phyloP scores from a whole-genome alignment of 1,284 basidiomycete species.

The Ceratobasidium sp. region DNA sequence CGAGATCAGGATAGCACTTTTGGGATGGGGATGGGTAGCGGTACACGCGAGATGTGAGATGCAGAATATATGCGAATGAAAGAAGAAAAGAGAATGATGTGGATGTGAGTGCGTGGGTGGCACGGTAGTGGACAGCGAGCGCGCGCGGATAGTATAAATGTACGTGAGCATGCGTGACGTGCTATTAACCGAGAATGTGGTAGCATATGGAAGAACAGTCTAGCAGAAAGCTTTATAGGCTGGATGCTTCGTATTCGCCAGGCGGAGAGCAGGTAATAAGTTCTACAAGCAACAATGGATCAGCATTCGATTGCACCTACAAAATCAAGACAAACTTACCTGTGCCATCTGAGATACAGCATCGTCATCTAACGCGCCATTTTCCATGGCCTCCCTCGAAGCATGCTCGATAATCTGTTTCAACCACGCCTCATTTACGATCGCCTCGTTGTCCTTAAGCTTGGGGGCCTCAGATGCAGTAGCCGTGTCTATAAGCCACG shows the following conservation, averaged over 20 bases:
- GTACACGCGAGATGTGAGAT: too few relatives aligned
- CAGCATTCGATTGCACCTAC: background rate
- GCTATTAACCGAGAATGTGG: too few relatives aligned
- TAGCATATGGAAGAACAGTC: too few relatives aligned
- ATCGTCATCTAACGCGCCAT: constrained; percentile 36
- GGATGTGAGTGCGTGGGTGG: too few relatives aligned
- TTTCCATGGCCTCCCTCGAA: constrained; percentile 32
- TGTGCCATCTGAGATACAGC: constrained; percentile 37
- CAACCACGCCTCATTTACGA: constrained; percentile 38
- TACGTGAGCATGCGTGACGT: too few relatives aligned
- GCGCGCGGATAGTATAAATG: too few relatives aligned
- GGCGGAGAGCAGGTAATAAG: constrained; percentile 14
- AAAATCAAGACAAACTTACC: background rate
- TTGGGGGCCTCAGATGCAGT: background rate
- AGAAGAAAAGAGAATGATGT: too few relatives aligned
- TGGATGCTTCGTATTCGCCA: constrained; percentile 33
- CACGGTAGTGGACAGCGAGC: too few relatives aligned
- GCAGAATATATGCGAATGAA: too few relatives aligned
- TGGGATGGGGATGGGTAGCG: too few relatives aligned
- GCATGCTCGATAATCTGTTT: constrained; percentile 39
- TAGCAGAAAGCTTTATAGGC: constrained; percentile 27
- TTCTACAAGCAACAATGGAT: background rate
- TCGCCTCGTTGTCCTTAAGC: constrained; percentile 34
- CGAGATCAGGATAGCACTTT: too few relatives aligned
- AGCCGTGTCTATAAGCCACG: background rate